Conservation (phyloP, 2,329 filamentous ascomycete genomes). For the Cladobotryum mycophilum region DNA sequence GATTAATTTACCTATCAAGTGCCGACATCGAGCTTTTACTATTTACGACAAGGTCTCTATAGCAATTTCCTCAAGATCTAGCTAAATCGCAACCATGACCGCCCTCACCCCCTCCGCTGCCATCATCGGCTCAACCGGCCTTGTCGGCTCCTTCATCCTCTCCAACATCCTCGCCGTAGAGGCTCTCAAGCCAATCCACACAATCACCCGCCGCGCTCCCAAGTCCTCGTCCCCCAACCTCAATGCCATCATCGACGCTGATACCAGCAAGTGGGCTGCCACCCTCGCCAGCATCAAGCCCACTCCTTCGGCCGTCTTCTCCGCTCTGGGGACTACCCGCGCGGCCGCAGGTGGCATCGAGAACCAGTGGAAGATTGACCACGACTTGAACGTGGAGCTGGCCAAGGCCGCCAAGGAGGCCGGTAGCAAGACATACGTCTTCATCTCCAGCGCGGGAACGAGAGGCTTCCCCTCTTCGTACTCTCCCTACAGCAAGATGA, state of each 20-base stretch:
- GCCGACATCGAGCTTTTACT: too few species aligned
- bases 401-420: constrained; percentile 67
- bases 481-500: constrained; percentile 63
- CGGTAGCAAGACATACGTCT: constrained; percentile 68
- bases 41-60: too few species aligned
- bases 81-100: constrained; percentile 1
- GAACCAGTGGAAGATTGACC: constrained; percentile 81
- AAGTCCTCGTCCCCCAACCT: constrained; percentile 53
- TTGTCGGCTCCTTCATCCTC: constrained; percentile 70
- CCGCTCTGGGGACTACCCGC: constrained; percentile 73
- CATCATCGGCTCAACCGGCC: constrained; percentile 60
- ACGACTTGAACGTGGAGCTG: constrained; percentile 76
- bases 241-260: constrained; percentile 53
- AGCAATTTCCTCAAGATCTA: neutral
- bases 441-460: constrained; percentile 58
- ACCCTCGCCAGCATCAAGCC: constrained; percentile 51
- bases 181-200: constrained; percentile 49
- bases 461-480: constrained; percentile 33
- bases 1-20: too few species aligned
- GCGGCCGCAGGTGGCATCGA: constrained; percentile 67
- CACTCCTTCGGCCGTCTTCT: constrained; percentile 61
- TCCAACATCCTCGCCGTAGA: constrained; percentile 50
- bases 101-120: constrained; percentile 27
- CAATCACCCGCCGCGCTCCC: constrained; percentile 61
- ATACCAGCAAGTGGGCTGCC: constrained; percentile 62